phyloP scores from a whole-genome alignment of 768 basidiomycete genomes.

The Termitomyces sp. region DNA sequence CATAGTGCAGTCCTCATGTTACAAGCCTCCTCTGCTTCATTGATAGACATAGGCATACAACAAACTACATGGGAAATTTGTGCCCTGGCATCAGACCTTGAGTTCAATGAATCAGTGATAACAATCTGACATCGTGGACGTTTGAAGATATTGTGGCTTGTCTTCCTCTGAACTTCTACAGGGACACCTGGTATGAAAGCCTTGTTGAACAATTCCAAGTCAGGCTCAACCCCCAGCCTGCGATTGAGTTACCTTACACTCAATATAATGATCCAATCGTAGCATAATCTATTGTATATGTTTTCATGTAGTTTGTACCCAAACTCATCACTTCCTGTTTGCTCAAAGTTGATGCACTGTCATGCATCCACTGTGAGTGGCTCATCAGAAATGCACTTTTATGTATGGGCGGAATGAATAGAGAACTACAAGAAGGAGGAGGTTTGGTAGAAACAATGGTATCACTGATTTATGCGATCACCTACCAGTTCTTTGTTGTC shows the following conservation, averaged over 20 bases:
- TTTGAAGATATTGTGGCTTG: neutral
- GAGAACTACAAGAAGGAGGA: no score
- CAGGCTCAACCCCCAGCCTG: neutral
- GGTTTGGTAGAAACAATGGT: no score
- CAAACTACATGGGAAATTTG: neutral
- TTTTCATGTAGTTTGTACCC: no score
- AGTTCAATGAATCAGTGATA: neutral
- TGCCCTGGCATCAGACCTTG: neutral
- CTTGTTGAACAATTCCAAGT: neutral
- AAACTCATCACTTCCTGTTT: no score
- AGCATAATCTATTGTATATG: no score
- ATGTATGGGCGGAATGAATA: no score
- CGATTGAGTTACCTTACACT: neutral
- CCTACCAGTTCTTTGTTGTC: no score
- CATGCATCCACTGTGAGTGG: no score
- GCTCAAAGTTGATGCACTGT: no score
- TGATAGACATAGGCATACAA: neutral
- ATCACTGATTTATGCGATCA: no score
- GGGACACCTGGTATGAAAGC: neutral
- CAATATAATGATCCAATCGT: neutral
- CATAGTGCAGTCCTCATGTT: neutral
- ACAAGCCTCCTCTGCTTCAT: neutral
- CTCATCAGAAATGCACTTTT: no score
- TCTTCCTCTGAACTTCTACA: neutral
- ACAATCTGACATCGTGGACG: neutral